These are phyloP conservation scores for Cinchona pubescens DNA, from an alignment of 257 asterid species.

Conservation along the genomic window DNA sequence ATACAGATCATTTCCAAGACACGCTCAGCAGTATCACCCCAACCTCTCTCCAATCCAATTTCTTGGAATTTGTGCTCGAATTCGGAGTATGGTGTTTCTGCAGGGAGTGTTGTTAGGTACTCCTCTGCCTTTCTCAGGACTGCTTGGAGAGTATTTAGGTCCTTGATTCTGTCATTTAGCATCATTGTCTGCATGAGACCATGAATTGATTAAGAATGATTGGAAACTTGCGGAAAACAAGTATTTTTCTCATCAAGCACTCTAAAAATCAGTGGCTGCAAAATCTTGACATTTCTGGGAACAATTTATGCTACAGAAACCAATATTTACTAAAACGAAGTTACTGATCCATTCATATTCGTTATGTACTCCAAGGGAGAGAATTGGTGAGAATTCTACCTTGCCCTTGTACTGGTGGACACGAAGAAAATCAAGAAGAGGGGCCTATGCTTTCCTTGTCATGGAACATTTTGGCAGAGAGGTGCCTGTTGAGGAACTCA, in stretches of 20 bases:
- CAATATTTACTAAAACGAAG: too few species aligned
- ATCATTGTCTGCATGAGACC: conserved; percentile 57
- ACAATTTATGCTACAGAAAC: neutral
- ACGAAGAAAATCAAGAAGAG: conserved; percentile 86
- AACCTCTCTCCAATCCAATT: conserved; percentile 92
- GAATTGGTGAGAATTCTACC: conserved; percentile 30
- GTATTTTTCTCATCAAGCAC: neutral
- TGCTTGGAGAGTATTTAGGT: conserved; percentile 57
- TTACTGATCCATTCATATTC: neutral
- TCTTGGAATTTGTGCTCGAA: conserved; percentile 79
- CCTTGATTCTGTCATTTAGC: conserved; percentile 68
- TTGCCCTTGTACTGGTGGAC: conserved; percentile 74
- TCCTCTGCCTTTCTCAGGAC: conserved; percentile 93
- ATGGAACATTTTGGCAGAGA: conserved; percentile 95
- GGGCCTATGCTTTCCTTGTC: conserved; percentile 92
- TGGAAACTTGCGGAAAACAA: neutral
- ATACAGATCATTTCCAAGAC: conserved; percentile 77
- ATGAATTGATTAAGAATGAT: conserved; percentile 3
- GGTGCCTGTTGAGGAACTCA: conserved; percentile 92
- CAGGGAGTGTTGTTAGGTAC: conserved; percentile 64
- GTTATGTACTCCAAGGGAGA: neutral
- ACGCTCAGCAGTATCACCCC: conserved; percentile 81
- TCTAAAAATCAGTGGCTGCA: neutral
- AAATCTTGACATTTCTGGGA: neutral
- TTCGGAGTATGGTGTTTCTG: conserved; percentile 50